These are phyloP conservation scores for Blumeria graminis DNA, from an alignment of 2,329 filamentous ascomycete species.

Conservation along the genomic window DNA sequence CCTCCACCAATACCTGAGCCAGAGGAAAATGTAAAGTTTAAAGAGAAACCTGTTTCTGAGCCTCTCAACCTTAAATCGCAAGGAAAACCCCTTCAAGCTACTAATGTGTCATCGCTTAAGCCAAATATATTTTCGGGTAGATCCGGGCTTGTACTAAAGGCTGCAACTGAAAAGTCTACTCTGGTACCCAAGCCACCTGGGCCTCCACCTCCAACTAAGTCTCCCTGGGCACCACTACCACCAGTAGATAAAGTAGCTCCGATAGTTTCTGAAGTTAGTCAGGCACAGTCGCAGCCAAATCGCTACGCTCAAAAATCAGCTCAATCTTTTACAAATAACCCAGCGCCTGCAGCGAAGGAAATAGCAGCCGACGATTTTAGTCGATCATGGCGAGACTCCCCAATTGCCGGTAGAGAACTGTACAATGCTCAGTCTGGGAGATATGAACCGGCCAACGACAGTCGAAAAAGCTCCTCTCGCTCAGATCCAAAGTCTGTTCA, in stretches of 20 bases:
- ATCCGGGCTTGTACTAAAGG: constrained; percentile 37
- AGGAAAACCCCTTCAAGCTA: constrained; percentile 11
- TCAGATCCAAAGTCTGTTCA: constrained; percentile 44
- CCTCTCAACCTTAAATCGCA: constrained; percentile 13
- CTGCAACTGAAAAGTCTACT: constrained; percentile 44
- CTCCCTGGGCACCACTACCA: constrained; percentile 73
- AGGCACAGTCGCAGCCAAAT: constrained; percentile 18
- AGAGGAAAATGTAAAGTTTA: constrained; percentile 1
- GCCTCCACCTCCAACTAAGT: constrained; percentile 50
- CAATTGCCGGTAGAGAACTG: constrained; percentile 44
- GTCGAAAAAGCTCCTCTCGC: constrained; percentile 42
- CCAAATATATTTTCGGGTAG: constrained; percentile 19
- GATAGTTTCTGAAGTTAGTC: constrained; percentile 30
- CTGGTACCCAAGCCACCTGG: constrained; percentile 48
- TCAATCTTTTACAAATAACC: constrained; percentile 28
- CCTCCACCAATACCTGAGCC: constrained; percentile 3
- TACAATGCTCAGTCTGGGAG: constrained; percentile 90
- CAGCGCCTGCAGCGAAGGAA: constrained; percentile 41
- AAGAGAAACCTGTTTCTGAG: constrained; percentile 8
- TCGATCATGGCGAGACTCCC: constrained; percentile 60
- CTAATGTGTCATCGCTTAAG: constrained; percentile 12
- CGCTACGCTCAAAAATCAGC: constrained; percentile 31
- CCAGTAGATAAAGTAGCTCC: constrained; percentile 65
- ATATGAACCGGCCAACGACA: constrained; percentile 67
- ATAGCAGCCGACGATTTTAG: constrained; percentile 90